Percentiles rank a stretch among this genome's conserved stretches.
phyloP scores from a whole-genome alignment of 306 rosid genomes.

The Lagenaria siceraria region DNA sequence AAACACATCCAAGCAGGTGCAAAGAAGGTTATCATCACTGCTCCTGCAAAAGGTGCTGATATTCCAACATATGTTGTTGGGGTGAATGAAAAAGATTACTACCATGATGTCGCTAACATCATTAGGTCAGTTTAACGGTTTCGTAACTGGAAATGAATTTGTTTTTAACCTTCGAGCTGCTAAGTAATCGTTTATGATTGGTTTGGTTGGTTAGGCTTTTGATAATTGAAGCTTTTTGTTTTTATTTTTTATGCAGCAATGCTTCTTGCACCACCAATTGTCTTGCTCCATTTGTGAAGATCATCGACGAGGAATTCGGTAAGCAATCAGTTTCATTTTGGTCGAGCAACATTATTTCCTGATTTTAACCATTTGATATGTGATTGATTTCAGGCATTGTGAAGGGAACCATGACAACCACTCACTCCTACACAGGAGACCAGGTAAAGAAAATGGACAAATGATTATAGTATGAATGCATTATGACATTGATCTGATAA shows the following conservation, averaged over 20 bases:
- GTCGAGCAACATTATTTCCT: not conserved
- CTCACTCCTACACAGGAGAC: slow-evolving; percentile 99
- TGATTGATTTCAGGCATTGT: slow-evolving; percentile 55
- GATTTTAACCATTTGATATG: not conserved
- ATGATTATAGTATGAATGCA: not conserved
- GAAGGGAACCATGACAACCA: slow-evolving; percentile 98
- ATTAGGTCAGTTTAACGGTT: slow-evolving; percentile 41
- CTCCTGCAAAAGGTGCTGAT: slow-evolving; percentile 99
- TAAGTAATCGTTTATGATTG: not conserved
- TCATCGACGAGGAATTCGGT: slow-evolving; percentile 89
- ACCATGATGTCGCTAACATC: slow-evolving; percentile 56
- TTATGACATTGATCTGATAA: not conserved
- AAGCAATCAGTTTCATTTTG: slow-evolving; percentile 11
- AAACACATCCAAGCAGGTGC: slow-evolving; percentile 99
- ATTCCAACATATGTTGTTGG: slow-evolving; percentile 93
- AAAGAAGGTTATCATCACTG: slow-evolving; percentile 92
- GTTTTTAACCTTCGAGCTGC: not conserved
- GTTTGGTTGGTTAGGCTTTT: not conserved
- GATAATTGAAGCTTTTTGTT: not conserved
- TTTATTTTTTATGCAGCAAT: slow-evolving; percentile 40
- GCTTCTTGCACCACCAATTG: slow-evolving; percentile 99
- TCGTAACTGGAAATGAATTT: not conserved
- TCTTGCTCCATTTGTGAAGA: slow-evolving; percentile 91
- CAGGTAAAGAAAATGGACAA: slow-evolving; percentile 34
- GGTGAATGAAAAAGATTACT: slow-evolving; percentile 73